These are phyloP conservation scores for Nannochloropsis salina DNA, from an alignment of 108 stramenopile genomes.

Conservation along the genomic window DNA sequence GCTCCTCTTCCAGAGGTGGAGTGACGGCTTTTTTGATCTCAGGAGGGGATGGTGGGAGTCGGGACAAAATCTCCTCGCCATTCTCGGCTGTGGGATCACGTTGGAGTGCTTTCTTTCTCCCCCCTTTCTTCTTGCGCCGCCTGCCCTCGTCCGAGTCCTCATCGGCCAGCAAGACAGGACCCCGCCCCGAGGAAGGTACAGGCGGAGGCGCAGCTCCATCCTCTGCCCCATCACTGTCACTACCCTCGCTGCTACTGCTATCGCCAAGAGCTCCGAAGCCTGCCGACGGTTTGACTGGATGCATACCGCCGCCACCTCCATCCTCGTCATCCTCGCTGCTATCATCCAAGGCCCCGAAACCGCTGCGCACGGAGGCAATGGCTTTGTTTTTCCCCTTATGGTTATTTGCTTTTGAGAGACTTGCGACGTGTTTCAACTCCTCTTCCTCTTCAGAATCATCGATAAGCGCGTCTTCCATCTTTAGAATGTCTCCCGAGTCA, in stretches of 20 bases:
- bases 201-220: background rate
- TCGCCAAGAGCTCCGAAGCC: background rate
- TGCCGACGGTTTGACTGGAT: background rate
- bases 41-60: background rate
- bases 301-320: background rate
- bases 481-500: background rate
- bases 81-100: background rate
- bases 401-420: background rate
- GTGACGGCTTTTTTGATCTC: background rate
- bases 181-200: background rate
- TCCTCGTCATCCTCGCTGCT: background rate
- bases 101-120: background rate
- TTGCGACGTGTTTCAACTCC: background rate
- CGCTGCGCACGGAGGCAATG: background rate
- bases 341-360: background rate
- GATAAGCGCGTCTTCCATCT: background rate
- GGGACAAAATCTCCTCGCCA: background rate
- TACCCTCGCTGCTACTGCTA: background rate
- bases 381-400: background rate
- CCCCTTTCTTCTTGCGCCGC: background rate
- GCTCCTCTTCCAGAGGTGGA: background rate
- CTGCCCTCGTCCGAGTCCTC: background rate
- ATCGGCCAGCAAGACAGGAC: background rate
- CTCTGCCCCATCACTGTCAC: background rate
- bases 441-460: constrained; percentile 7